Base-by-base conservation (phyloP, 2,329 filamentous ascomycete genomes). In the Fonsecaea pedrosoi region DNA sequence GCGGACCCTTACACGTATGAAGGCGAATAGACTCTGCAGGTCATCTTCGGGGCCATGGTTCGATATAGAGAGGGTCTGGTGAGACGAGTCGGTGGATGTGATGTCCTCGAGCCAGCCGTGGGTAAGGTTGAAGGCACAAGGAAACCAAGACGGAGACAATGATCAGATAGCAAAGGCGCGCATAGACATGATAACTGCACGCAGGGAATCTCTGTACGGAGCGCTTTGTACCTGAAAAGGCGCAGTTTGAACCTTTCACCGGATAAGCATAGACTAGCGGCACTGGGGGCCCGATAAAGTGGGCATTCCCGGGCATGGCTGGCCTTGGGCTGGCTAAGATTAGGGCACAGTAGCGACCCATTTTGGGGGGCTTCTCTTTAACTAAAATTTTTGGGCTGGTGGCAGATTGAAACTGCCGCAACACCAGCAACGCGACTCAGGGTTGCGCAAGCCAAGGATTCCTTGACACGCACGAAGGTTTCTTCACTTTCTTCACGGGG, bases 21-120 rank as follows among this genome's bases (percentile, higher is more conserved):
- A 60, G 61, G 45, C 53, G 2, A 56, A 32, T 35, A 60, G 38
- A 56, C 45, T 45, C 62, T 65, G 56, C 37, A 60, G 54, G 57
- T 54, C 62, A 65, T 48, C 48, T 32, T 55, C 15, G 30, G 45
- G 30, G 34, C 18, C 38, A 34, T 34, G 38, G 25, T 25, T 50
- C 45, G 45, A 25, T 25, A 50, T 10, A 25, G 45, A 50, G 9
- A 3, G 18, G 45, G 13, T 25, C 18, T 50, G 10, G 18, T 50
- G 7, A 12, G 21, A 12, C 12, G 8, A 25, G 45, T 25, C 45
- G 21, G 25, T 10, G 45, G 18, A 9, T 25, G 7, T 10, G 18
- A 25, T 25, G 18, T 50, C 7, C 45, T 50, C 8, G 21, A 50
- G 45, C 21, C 18, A 9, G 10, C 45, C 9, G 45, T 25, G 12